Evolutionary conservation across 805 yeast species (phyloP), one percentile per base, ranked within the genome.

Genomic region (Jamesozyma gamospora): DNA sequence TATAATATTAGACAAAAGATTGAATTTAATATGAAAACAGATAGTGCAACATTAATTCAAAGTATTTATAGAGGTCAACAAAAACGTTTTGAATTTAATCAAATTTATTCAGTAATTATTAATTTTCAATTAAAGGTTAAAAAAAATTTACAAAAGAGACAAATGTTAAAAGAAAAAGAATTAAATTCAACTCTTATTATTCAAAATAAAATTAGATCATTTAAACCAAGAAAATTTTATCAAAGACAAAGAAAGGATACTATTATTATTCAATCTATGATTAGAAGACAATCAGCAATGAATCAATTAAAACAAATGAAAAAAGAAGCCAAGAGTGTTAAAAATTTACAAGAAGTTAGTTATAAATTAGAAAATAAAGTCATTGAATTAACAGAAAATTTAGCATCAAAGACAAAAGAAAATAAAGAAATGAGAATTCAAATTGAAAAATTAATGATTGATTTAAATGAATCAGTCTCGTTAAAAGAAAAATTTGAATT

Each of bases 341-440:
- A 81, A 58, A 94, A 82, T 56, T 73, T 85, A 67, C 77, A 85
- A 62, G 95, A 90, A 60, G 94, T 85, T 30, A 87, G 94, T 53
- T 92, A 86, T 65, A 77, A 82, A 59, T 73, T 94, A 53, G 99
- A 92, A 63, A 92, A 92, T 64, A 92, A 94, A 70, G 96, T 94
- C n/a, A 87, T 92, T 48, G 94, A 88, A 62, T 74, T 92, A 50
- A 90, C 96, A 3, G 94, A 90, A 55, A 74, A 81, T 11, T 69
- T 90, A 44, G 76, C 95, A 0, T 64, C 77, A 28, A 83, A 85
- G 59, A 79, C 82, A 19, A 83, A 77, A 48, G 96, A 86, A 50
- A 88, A 88, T 62, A 81, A 80, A 65, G 73, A 71, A 44, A 69
- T 90, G 55, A 70, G 75, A 43, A 63, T 64, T 13, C 82, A 82